These are phyloP conservation scores for Suillus sp. DNA, from an alignment of 768 basidiomycete species.

Conservation along the genomic window DNA sequence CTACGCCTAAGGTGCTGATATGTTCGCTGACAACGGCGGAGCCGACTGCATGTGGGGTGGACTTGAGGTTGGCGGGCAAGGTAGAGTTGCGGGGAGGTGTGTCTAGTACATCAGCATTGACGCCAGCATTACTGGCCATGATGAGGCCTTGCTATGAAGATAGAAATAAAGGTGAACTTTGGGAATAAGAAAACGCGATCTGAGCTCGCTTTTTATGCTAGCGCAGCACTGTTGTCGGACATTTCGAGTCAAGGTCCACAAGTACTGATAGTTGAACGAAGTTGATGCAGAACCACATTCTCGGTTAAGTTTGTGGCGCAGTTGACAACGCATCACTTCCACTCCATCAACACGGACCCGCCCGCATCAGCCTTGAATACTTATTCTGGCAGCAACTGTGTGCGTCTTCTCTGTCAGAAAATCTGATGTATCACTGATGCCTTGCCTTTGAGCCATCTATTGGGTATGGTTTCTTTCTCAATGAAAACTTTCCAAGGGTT, in stretches of 20 bases:
- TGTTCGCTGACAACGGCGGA: background rate
- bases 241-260: background rate
- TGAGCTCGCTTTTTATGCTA: background rate
- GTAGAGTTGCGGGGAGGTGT: background rate
- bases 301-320: background rate
- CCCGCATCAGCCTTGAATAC: no score
- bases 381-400: no score
- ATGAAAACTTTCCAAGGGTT: background rate
- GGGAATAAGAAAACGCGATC: background rate
- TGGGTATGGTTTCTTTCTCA: no score
- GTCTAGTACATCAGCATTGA: background rate
- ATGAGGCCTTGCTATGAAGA: background rate
- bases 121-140: background rate
- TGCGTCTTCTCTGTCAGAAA: no score
- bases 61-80: background rate
- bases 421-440: no score
- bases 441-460: no score
- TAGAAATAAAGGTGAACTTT: background rate
- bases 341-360: background rate
- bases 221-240: background rate
- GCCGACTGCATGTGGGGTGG: conserved; percentile 2
- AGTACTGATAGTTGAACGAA: background rate
- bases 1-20: background rate
- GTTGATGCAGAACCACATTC: background rate
- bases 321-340: background rate